Conservation (phyloP, 306 rosid genomes). For the Cucurbita argyrosperma region DNA sequence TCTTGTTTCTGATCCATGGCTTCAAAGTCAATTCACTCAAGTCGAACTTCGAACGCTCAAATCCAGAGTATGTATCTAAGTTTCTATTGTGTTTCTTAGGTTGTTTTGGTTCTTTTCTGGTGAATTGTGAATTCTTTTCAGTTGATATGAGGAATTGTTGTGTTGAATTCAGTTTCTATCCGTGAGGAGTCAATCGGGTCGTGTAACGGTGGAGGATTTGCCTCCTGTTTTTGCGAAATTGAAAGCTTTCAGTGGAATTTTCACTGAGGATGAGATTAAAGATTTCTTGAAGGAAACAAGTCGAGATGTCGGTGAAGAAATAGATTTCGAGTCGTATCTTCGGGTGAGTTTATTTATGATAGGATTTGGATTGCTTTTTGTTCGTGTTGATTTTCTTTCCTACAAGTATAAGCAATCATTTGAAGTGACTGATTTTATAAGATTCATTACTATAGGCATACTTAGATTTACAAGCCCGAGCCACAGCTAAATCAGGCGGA, state of each 20-base stretch:
- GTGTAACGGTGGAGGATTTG: conserved; percentile 42
- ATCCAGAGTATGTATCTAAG: conserved; percentile 44
- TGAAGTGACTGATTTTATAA: conserved; percentile 2
- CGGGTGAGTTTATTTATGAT: conserved; percentile 38
- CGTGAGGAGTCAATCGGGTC: conserved; percentile 52
- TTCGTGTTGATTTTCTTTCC: neutral
- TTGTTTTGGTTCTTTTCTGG: conserved; percentile 1
- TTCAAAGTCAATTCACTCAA: conserved; percentile 97
- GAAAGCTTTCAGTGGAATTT: conserved; percentile 40
- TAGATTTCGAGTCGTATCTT: conserved; percentile 79
- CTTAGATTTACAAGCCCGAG: conserved; percentile 54
- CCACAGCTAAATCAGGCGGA: conserved; percentile 45
- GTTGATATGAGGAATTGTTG: conserved; percentile 15
- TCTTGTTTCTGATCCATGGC: conserved; percentile 80
- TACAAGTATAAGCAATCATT: neutral
- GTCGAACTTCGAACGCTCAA: conserved; percentile 94
- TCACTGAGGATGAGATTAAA: conserved; percentile 64
- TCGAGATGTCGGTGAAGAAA: conserved; percentile 38
- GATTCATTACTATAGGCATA: conserved; percentile 45
- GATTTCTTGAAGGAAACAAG: conserved; percentile 31
- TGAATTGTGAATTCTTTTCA: neutral
- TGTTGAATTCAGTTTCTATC: conserved; percentile 49
- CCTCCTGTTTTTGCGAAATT: conserved; percentile 51
- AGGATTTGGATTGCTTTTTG: neutral
- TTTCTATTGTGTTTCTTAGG: neutral